Percentiles rank a stretch among this genome's conserved stretches.
These are phyloP conservation scores for Didymella exigua DNA, from an alignment of 2,329 filamentous ascomycete species.

Conservation along the genomic window DNA sequence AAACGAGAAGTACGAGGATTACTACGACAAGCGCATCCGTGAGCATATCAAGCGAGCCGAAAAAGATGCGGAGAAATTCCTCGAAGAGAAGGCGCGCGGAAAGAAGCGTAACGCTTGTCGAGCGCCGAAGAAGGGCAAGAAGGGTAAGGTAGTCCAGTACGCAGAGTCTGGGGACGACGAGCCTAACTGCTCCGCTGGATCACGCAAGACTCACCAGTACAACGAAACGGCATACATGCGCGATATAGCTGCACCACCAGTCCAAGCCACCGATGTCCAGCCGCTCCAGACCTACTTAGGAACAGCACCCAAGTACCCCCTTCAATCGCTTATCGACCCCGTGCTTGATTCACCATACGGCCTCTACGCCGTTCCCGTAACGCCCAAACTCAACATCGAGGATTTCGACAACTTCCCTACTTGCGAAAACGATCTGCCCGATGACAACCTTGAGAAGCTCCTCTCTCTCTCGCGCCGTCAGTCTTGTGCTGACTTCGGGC, in stretches of 20 bases:
- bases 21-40: slow-evolving; percentile 20
- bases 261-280: not conserved
- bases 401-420: slow-evolving; percentile 4
- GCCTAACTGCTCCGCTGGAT: slow-evolving; percentile 3
- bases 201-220: not conserved
- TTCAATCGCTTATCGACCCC: not conserved
- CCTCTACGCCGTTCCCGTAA: slow-evolving; percentile 1
- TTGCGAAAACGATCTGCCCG: not conserved
- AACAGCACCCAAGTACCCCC: not conserved
- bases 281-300: not conserved
- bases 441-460: slow-evolving; percentile 11
- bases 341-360: not conserved
- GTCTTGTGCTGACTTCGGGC: not conserved
- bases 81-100: not conserved
- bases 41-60: slow-evolving; percentile 3
- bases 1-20: slow-evolving; percentile 9
- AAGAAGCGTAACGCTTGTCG: not conserved
- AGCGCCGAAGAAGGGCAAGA: slow-evolving; percentile 4
- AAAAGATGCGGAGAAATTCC: slow-evolving; percentile 1
- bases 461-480: slow-evolving; percentile 6
- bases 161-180: slow-evolving; percentile 10
- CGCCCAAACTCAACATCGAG: slow-evolving; percentile 3
- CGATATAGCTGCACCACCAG: not conserved
- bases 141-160: not conserved
- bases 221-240: not conserved